These are phyloP conservation scores for Ganoderma sinense DNA, from an alignment of 1,284 basidiomycete species.

Conservation along the genomic window DNA sequence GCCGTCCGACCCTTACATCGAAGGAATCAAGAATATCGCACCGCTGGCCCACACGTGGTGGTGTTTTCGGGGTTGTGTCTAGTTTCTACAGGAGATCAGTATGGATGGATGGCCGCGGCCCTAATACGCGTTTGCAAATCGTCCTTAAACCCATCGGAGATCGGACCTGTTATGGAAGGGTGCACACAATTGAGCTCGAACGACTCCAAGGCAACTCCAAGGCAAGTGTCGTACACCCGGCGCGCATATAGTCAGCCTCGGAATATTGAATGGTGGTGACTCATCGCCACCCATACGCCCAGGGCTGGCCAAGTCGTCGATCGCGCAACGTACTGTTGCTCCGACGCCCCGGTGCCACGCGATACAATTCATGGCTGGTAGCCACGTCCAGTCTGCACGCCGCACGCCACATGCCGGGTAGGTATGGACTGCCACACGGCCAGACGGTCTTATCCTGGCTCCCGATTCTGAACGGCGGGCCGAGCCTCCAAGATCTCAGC, in stretches of 20 bases:
- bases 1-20: not conserved
- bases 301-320: not conserved
- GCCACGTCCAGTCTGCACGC: not conserved
- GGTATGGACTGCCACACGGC: not conserved
- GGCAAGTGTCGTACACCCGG: not conserved
- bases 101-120: not conserved
- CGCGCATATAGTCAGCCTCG: not conserved
- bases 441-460: not conserved
- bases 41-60: not conserved
- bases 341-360: not conserved
- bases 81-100: not conserved
- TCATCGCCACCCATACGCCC: not conserved
- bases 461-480: not conserved
- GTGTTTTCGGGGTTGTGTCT: not conserved
- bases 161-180: not conserved
- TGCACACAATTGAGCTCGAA: not conserved
- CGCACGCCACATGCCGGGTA: not conserved
- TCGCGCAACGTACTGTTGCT: not conserved
- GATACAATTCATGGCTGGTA: not conserved
- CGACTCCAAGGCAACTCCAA: not conserved
- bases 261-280: not conserved
- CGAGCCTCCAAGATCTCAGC: not conserved
- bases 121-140: not conserved
- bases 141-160: not conserved
- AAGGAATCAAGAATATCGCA: not conserved